Evolutionary conservation across 2,329 filamentous ascomycete genomes (phyloP), one percentile per base, ranked within the genome.

Genomic region (Magnaporthales sp.): DNA sequence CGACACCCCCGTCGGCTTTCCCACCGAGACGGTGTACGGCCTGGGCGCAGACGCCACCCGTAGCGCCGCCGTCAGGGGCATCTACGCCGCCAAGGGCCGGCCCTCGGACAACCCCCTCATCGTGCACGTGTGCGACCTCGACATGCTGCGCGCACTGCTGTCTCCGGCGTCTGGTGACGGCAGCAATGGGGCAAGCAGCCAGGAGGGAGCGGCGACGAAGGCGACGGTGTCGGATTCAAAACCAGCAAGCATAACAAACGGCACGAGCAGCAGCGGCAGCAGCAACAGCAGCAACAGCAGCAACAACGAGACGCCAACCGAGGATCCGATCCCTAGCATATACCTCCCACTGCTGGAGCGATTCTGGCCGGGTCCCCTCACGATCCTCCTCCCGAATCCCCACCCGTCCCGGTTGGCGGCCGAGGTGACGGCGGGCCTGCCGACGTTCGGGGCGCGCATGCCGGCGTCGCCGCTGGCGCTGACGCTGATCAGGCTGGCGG

Each of bases 1-100:
- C 65, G 84, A 91, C 74, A 84, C 84, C 3, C 95, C 95, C 4
- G 92, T 99, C 63, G 95, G 92, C 1, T 99, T 99, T 75, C 95
- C 95, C 0, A 99, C 95, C 0, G 95, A 99, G 79, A 99, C 95
- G 0, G 95, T 99, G 0, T 99, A 99, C 75, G 95, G 95, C 0
- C 84, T 99, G 8, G 95, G 93, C n/a, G 95, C 95, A 15, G 95
- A 98, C 79, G 95, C 95, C 11, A 98, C 93, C 29, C 86, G 92
- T 72, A 92, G 89, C 73, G 82, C 80, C 27, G 91, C 94, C 1
- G 94, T 98, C 7, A 88, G 85, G 73, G 93, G 93, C n/a, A 99
- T 99, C 71, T 99, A 95, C 77, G 83, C 86, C 26, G 93, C 92
- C 65, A 99, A 99, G 79, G 91, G 92, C 67, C 82, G 95, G 66